These are phyloP conservation scores for Acanthamoeba polyphaga DNA, from an alignment of 208 protist species.

Conservation along the genomic window DNA sequence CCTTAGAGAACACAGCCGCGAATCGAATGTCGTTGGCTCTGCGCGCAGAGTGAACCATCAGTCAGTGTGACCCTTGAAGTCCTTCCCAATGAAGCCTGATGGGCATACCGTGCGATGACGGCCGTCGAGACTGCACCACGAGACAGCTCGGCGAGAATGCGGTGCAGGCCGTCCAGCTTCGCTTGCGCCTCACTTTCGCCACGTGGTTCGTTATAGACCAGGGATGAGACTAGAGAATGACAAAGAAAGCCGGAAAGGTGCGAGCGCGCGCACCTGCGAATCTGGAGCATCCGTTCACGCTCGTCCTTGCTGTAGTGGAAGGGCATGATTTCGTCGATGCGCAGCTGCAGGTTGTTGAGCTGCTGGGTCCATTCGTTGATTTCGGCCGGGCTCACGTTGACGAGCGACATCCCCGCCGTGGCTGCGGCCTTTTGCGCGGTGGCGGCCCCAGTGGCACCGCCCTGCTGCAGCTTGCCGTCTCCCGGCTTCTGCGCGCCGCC, in stretches of 20 bases:
- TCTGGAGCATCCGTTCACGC: slow-evolving; percentile 10
- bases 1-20: slow-evolving; percentile 14
- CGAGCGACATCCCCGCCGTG: not conserved
- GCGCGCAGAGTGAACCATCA: not conserved
- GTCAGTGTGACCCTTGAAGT: not conserved
- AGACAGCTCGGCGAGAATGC: slow-evolving; percentile 31
- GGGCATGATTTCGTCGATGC: slow-evolving; percentile 41
- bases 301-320: slow-evolving; percentile 20
- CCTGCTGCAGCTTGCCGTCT: not conserved
- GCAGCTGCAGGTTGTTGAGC: not conserved
- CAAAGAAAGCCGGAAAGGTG: not conserved
- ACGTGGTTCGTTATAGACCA: not conserved
- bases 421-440: not conserved
- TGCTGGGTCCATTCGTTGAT: slow-evolving; percentile 7
- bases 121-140: slow-evolving; percentile 2
- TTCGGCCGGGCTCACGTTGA: slow-evolving; percentile 21
- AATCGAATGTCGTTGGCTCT: slow-evolving; percentile 38
- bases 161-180: slow-evolving; percentile 19
- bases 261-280: not conserved
- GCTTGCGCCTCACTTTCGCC: not conserved
- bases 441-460: not conserved
- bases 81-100: not conserved
- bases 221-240: not conserved
- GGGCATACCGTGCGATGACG: not conserved
- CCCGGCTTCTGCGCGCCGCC: slow-evolving; percentile 6